Evolutionary conservation across 1,284 basidiomycete species (phyloP).

Genomic region (Dichomitus squalens): DNA sequence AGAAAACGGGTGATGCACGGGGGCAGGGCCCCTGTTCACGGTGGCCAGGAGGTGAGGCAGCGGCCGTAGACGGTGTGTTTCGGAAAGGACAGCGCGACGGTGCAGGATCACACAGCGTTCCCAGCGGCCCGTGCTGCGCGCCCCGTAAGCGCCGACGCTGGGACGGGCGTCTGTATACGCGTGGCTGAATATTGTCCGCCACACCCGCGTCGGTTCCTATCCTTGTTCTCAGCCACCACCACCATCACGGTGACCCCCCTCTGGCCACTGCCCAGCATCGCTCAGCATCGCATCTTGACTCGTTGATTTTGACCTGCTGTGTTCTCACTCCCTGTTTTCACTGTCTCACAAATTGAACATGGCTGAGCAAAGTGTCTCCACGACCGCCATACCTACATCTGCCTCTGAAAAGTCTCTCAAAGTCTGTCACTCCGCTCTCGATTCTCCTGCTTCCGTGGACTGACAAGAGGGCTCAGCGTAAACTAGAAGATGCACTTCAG

Average conservation of each 20-base stretch:
- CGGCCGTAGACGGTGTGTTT: neutral
- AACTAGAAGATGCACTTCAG: slow-evolving; percentile 73
- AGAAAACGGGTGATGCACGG: neutral
- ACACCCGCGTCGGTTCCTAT: slow-evolving; percentile 11
- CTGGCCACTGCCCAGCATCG: neutral
- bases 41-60: neutral
- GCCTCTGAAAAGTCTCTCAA: slow-evolving; percentile 27
- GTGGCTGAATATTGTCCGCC: slow-evolving; percentile 13
- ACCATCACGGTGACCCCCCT: too few species aligned
- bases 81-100: neutral
- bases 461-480: slow-evolving; percentile 49
- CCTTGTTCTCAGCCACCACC: slow-evolving; percentile 14
- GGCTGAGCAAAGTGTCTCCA: slow-evolving; percentile 15
- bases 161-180: slow-evolving; percentile 6
- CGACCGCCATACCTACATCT: slow-evolving; percentile 8
- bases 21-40: neutral
- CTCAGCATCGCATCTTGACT: neutral
- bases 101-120: slow-evolving; percentile 15
- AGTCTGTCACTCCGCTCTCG: slow-evolving; percentile 19
- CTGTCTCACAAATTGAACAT: neutral
- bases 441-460: slow-evolving; percentile 14
- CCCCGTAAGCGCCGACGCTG: neutral
- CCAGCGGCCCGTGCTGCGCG: slow-evolving; percentile 14
- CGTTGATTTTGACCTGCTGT: neutral
- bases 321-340: neutral